A percentile compares a stretch with the other conserved stretches of the same genome.
phyloP scores from a whole-genome alignment of 2,329 filamentous ascomycete species.

The Fusarium tricinctum region DNA sequence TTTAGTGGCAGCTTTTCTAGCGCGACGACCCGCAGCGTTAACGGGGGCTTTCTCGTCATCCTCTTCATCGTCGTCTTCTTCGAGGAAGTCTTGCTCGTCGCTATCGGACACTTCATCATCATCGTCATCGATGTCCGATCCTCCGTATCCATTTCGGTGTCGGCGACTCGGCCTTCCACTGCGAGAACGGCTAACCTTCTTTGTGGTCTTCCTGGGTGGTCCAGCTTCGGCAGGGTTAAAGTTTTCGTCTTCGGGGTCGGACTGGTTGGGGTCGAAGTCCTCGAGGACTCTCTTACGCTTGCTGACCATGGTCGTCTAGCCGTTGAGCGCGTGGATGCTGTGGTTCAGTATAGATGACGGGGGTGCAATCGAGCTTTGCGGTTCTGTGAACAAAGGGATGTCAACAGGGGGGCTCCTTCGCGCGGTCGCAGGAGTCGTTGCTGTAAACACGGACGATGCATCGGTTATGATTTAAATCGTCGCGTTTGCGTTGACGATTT shows the following conservation, averaged over 20 bases:
- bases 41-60: slow-evolving; percentile 59
- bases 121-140: slow-evolving; percentile 72
- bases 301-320: slow-evolving; percentile 49
- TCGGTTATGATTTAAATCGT: neutral
- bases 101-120: slow-evolving; percentile 70
- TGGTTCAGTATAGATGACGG: slow-evolving; percentile 16
- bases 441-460: slow-evolving; percentile 2
- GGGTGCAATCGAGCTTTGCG: slow-evolving; percentile 30
- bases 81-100: slow-evolving; percentile 64
- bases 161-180: slow-evolving; percentile 53
- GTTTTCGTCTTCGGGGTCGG: slow-evolving; percentile 75
- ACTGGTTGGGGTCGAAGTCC: slow-evolving; percentile 75
- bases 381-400: slow-evolving; percentile 34
- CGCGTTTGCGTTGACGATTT: slow-evolving; percentile 4
- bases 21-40: slow-evolving; percentile 63
- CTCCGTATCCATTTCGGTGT: slow-evolving; percentile 63
- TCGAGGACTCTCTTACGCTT: slow-evolving; percentile 72
- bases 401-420: slow-evolving; percentile 36
- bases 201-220: slow-evolving; percentile 57
- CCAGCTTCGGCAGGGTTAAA: slow-evolving; percentile 69
- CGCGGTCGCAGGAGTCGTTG: slow-evolving; percentile 7
- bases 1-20: slow-evolving; percentile 63
- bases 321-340: slow-evolving; percentile 6
- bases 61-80: slow-evolving; percentile 62
- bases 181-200: slow-evolving; percentile 59